Conservation (phyloP, 2,329 filamentous ascomycete genomes). For the Capronia coronata region DNA sequence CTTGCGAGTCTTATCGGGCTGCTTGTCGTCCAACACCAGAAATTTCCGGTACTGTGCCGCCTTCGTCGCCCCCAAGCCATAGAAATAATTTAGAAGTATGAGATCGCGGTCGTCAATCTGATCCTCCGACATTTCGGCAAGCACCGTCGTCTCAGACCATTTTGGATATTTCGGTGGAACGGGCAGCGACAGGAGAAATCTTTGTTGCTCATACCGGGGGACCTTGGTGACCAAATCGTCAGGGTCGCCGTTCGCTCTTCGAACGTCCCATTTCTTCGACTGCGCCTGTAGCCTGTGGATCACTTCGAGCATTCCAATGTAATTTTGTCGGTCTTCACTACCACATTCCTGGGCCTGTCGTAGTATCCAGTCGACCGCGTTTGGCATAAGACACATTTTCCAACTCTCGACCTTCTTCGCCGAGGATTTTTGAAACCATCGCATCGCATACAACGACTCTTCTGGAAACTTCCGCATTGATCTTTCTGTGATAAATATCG, state of each 20-base stretch:
- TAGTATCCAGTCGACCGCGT: conserved; percentile 14
- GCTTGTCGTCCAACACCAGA: conserved; percentile 9
- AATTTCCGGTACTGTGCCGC: conserved; percentile 11
- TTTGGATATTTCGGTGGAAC: background rate
- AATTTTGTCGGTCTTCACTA: background rate
- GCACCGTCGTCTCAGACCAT: background rate
- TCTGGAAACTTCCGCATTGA: conserved; percentile 7
- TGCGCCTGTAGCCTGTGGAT: conserved; percentile 1
- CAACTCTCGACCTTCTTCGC: conserved; percentile 3
- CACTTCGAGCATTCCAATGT: conserved; percentile 8
- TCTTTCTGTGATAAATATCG: conserved; percentile 19
- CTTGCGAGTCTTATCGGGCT: conserved; percentile 8
- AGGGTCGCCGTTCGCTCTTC: background rate
- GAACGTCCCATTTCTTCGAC: background rate
- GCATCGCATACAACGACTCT: conserved; percentile 6
- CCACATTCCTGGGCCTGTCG: background rate
- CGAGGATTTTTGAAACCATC: conserved; percentile 16
- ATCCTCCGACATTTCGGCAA: conserved; percentile 1
- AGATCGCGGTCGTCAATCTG: conserved; percentile 11
- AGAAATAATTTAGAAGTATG: conserved; percentile 14
- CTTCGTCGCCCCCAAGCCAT: conserved; percentile 16
- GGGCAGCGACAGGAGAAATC: conserved; percentile 6
- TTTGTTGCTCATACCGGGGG: background rate
- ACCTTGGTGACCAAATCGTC: conserved; percentile 3
- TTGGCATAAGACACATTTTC: conserved; percentile 15